Base-by-base conservation (phyloP, 164 flowering plant genomes). In the Berberis vulgaris region DNA sequence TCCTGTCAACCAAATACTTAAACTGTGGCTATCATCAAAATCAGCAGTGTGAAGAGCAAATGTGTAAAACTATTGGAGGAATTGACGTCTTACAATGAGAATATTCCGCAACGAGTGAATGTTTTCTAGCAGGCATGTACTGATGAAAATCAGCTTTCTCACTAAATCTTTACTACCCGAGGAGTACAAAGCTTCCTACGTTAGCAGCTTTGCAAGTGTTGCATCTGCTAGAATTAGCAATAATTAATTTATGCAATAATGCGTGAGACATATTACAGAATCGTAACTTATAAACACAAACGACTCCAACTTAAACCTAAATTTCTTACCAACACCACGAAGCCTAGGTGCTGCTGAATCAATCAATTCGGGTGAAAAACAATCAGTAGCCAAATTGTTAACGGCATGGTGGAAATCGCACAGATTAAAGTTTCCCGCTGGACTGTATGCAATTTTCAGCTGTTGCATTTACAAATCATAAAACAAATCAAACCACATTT, bases 341-440 rank as follows among this genome's bases (percentile, higher is more conserved):
- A 67, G 55, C 61, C 56, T 58, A n/a, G 53, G 50, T 63, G 70
- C 61, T 47, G 68, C 75, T 46, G 79, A 59, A 45, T 69, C 73
- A 45, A 65, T 56, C 45, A 71, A 9, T 59, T 72, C 74, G 55
- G 86, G 86, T 4, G 63, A 69, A 69, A 82, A 87, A 45, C 76
- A 78, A 76, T 92, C 86, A 13, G 67, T 49, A 39, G 96, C 93
- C 67, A 92, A 66, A 71, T 67, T 82, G 65, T 75, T 82, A 69
- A 92, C 87, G 12, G 95, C 93, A 54, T 79, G 86, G 67, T 92
- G 98, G 69, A 92, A 86, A 69, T 85, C 96, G 3, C 89, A 88
- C 2, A 92, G 76, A 65, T 58, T 80, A 74, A 89, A 92, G 70
- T 68, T 55, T 65, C 80, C 83, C 70, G 72, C 70, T 3, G 95